These are phyloP conservation scores for Diatrype stigma DNA, from an alignment of 2,329 filamentous ascomycete genomes.

Conservation along the genomic window DNA sequence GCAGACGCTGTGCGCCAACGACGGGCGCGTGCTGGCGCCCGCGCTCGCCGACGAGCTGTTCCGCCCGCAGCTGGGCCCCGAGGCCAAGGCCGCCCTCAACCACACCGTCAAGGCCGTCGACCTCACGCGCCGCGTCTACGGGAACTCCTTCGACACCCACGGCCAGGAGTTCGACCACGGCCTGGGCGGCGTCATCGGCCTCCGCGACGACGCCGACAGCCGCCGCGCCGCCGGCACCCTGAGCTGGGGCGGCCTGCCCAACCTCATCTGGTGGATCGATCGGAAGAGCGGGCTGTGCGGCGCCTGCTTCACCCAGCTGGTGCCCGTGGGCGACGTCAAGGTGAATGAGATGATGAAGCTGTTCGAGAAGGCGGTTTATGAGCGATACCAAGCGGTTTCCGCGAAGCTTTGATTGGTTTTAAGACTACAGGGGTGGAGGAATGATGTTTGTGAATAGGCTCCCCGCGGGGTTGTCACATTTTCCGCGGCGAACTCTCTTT, in stretches of 20 bases:
- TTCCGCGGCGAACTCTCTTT: no score
- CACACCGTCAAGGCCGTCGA: not conserved
- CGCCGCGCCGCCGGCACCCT: conserved; percentile 9
- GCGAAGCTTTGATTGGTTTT: no score
- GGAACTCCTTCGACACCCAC: conserved; percentile 9
- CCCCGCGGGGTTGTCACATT: no score
- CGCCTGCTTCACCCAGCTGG: conserved; percentile 5
- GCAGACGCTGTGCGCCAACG: conserved; percentile 10
- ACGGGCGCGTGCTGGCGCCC: conserved; percentile 6
- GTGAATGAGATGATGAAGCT: conserved; percentile 1
- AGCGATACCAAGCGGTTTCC: conserved; percentile 8
- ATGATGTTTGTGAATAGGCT: no score
- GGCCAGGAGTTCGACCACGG: conserved; percentile 7
- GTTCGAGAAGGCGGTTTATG: conserved; percentile 10
- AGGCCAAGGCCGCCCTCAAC: conserved; percentile 6
- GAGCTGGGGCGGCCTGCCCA: conserved; percentile 13
- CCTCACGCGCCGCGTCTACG: not conserved
- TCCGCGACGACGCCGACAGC: conserved; percentile 8
- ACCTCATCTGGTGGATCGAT: conserved; percentile 14
- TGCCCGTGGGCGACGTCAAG: conserved; percentile 6
- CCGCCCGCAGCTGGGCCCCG: conserved; percentile 6
- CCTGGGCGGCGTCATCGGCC: conserved; percentile 7
- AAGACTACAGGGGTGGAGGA: no score
- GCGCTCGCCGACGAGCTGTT: conserved; percentile 10
- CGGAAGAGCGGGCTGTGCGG: conserved; percentile 9